Base-by-base conservation (phyloP, 2,329 filamentous ascomycete genomes). In the Exophiala alcalophila region DNA sequence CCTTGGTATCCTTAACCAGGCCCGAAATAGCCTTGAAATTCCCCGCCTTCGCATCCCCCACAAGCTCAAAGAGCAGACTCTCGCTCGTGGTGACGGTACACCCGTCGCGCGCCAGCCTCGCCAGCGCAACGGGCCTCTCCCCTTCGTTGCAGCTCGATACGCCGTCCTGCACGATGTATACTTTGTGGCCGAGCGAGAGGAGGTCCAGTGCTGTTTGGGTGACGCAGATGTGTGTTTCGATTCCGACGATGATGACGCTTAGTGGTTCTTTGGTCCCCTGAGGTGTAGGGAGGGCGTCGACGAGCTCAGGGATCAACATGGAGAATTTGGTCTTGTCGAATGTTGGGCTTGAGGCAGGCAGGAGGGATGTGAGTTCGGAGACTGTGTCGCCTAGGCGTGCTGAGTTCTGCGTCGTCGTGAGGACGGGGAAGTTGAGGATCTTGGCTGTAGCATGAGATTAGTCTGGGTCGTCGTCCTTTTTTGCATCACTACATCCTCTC, bases 161-260 rank as follows among this genome's bases (percentile, higher is more conserved):
- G 21, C 81, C 91, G 65, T 97, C 91, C 38, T 89, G 87, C 21
- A 96, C 72, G 26, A 97, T 71, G 64, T 94, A 95, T 5, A 96
- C 91, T 39, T 73, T 72, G 65, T 95, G 86, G 1, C 89, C 89
- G 1, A 75, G 74, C 15, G 72, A 70, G 29, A 92, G 69, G 34
- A 94, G 69, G 68, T 96, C 91, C 28, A 96, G 73, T 11, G 86
- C 80, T 28, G 91, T 96, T 73, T 97, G 91, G 48, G 87, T 90
- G 20, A 97, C 81, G 71, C 91, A 97, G 62, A 97, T 92, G 67
- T 97, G 91, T 27, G 80, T 79, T 68, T 97, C 91, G 61, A 97
- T 95, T 25, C 91, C 91, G 11, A 95, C 83, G 50, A 97, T 80
- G 41, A 86, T 83, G 39, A 88, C 76, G 57, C 83, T 76, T 15